Conservation (phyloP, 495 filamentous ascomycete species). For the Aspergillus bertholletiae region DNA sequence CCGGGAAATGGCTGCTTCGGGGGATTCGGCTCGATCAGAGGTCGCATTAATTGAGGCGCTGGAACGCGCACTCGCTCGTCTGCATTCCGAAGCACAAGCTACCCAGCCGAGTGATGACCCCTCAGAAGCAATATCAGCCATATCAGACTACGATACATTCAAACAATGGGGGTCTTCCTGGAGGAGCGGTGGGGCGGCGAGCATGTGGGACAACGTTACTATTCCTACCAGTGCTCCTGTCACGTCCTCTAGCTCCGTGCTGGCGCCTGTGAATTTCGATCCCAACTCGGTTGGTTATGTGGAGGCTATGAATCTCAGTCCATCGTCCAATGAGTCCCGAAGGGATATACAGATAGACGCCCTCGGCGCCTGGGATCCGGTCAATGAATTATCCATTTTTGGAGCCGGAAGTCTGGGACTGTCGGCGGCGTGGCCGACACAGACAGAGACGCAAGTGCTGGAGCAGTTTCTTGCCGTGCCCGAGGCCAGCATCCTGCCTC, state of each 20-base stretch:
- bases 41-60: conserved; percentile 31
- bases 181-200: not conserved
- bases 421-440: conserved; percentile 20
- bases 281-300: not conserved
- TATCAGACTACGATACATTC: conserved; percentile 24
- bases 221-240: not conserved
- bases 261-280: not conserved
- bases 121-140: conserved; percentile 1
- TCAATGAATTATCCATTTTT: conserved; percentile 16
- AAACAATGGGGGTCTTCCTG: conserved; percentile 25
- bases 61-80: conserved; percentile 24
- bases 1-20: conserved; percentile 30
- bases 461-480: conserved; percentile 18
- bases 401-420: conserved; percentile 11
- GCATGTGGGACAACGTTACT: not conserved
- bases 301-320: not conserved
- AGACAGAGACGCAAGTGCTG: conserved; percentile 21
- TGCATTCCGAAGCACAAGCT: conserved; percentile 10
- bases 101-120: not conserved
- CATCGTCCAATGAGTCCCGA: not conserved
- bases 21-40: conserved; percentile 32
- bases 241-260: not conserved
- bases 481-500: not conserved
- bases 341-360: not conserved
- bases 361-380: conserved; percentile 10